Evolutionary conservation across 495 filamentous ascomycete species (phyloP), one percentile per base, ranked within the genome.

Genomic region (Annulohypoxylon stygium): DNA sequence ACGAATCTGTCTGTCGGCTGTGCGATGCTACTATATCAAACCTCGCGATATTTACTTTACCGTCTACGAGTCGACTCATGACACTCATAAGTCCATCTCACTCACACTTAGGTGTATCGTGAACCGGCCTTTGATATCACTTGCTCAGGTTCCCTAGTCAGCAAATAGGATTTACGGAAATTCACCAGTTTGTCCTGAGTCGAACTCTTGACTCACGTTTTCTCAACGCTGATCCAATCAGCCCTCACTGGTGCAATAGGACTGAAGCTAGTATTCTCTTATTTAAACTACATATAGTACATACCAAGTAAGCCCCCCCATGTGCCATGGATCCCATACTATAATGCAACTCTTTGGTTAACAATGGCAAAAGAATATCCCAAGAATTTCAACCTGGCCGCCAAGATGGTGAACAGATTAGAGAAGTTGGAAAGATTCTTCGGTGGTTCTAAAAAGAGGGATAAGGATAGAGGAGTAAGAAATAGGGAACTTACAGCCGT

Each of bases 391-490:
- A 41, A 30, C n/a, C 47, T 11, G 6, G 34, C n/a, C 18, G 23
- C 45, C n/a, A 73, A 65, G 25, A 78, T 78, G 77, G 70, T 76
- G n/a, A 68, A 75, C 47, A 51, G 73, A 1, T 48, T 77, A 25
- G 75, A 74, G 55, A 78, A 55, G 26, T 51, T 79, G n/a, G 77
- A 79, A 64, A 77, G 51, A 16, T 67, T 79, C n/a, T 78, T 79
- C 20, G 65, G 68, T 9, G 62, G 70, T 25, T 77, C 77, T 8
- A 75, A 54, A 50, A 69, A 57, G 57, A 75, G 59, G 48, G 67
- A 71, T 25, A 71, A 41, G 66, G 72, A 66, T 9, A 71, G 53
- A 53, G 57, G 39, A 23, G 8, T 60, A 25, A 69, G 37, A 23
- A 69, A 62, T 47, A 66, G 61, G 14, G 67, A 77, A 3, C 8